Evolutionary conservation across 768 basidiomycete genomes (phyloP).

Genomic region (Galerina marginata): DNA sequence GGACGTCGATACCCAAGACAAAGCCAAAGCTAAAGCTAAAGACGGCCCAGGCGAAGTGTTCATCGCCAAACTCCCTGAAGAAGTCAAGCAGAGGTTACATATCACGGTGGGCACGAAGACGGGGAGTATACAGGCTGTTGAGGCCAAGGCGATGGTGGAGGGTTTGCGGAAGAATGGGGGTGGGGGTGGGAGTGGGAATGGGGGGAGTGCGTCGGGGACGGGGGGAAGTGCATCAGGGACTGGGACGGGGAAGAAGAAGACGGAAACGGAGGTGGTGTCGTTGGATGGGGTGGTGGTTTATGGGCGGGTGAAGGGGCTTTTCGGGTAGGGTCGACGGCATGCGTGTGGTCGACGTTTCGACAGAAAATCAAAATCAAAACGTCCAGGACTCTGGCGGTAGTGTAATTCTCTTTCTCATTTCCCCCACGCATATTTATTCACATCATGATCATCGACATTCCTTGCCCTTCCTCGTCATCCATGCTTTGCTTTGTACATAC

Average conservation of each 20-base stretch:
- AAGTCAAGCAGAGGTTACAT: conserved; percentile 64
- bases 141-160: conserved; percentile 72
- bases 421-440: no score
- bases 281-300: conserved; percentile 6
- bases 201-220: not conserved
- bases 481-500: no score
- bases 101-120: conserved; percentile 84
- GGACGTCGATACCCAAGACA: no score
- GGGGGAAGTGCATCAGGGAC: no score
- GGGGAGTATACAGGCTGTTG: conserved; percentile 59
- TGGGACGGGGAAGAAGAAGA: not conserved
- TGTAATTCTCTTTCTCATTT: no score
- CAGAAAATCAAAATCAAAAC: no score
- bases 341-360: not conserved
- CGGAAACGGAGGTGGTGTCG: no score
- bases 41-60: conserved; percentile 52
- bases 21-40: no score
- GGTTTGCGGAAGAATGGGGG: conserved; percentile 46
- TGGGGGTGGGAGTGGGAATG: not conserved
- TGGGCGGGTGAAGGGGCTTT: conserved; percentile 5
- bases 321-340: not conserved
- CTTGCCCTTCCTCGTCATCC: no score
- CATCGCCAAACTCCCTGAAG: conserved; percentile 48
- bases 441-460: no score
- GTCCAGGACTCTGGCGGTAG: no score